phyloP scores from a whole-genome alignment of 179 eudicot genomes.

The Beta lomatogona region DNA sequence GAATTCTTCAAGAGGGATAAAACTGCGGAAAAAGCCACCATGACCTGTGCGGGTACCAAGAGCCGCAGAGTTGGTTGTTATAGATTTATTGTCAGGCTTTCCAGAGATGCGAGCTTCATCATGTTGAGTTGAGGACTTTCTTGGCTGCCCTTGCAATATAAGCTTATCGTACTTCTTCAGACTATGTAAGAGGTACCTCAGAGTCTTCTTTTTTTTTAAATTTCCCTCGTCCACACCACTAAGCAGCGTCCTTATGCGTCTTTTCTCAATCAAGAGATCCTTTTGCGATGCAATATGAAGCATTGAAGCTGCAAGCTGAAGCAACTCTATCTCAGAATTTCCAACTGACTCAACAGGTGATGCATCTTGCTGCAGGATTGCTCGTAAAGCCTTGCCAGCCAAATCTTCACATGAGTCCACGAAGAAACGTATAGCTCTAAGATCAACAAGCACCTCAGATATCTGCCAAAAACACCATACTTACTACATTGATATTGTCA shows the following conservation, averaged over 20 bases:
- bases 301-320: conserved; percentile 55
- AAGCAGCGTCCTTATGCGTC: conserved; percentile 68
- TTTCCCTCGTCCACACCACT: conserved; percentile 44
- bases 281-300: conserved; percentile 62
- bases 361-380: conserved; percentile 48
- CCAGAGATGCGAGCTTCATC: conserved; percentile 22
- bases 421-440: conserved; percentile 41
- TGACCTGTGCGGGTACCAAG: conserved; percentile 27
- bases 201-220: conserved; percentile 45
- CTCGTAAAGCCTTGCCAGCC: conserved; percentile 61
- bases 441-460: conserved; percentile 49
- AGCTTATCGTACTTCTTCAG: conserved; percentile 52
- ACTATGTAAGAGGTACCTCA: conserved; percentile 48
- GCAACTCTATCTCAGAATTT: conserved; percentile 44
- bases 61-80: conserved; percentile 1
- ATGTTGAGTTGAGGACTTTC: conserved; percentile 18
- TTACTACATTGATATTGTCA: conserved; percentile 16
- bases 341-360: conserved; percentile 43
- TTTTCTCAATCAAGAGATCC: conserved; percentile 65
- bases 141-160: conserved; percentile 38
- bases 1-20: conserved; percentile 62
- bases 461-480: conserved; percentile 52
- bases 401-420: conserved; percentile 68
- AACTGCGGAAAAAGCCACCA: conserved; percentile 26
- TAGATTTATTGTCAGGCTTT: conserved; percentile 28